A percentile compares a stretch with the other conserved stretches of the same genome.
Conservation (phyloP, 2,329 filamentous ascomycete genomes). For the Aphanocladium album region DNA sequence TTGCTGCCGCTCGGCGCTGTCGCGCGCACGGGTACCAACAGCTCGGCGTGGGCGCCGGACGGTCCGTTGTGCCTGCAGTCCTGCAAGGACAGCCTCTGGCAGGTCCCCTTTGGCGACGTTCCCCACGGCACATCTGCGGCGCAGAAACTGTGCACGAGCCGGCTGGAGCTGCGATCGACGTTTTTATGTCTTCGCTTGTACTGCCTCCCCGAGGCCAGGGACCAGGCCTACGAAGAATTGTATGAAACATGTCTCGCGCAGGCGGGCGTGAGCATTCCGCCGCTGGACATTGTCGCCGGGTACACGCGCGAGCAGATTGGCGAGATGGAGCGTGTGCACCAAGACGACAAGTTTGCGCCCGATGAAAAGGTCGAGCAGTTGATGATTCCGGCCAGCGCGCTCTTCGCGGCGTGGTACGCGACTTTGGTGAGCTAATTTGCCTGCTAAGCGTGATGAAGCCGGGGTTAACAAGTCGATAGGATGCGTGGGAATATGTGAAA, state of each 20-base stretch:
- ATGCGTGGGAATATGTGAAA: conserved; percentile 30
- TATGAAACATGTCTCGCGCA: conserved; percentile 31
- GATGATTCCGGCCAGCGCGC: conserved; percentile 29
- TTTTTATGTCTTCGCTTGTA: conserved; percentile 34
- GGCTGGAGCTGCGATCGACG: conserved; percentile 25
- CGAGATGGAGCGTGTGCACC: conserved; percentile 24
- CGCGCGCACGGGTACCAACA: background rate
- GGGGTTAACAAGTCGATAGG: conserved; percentile 19
- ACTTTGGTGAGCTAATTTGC: conserved; percentile 29
- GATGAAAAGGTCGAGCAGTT: conserved; percentile 22
- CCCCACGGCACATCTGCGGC: conserved; percentile 22
- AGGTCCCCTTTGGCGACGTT: conserved; percentile 29
- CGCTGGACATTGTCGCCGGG: conserved; percentile 27
- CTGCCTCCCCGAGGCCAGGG: conserved; percentile 25
- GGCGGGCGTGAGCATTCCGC: conserved; percentile 25
- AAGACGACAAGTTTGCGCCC: conserved; percentile 20
- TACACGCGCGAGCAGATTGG: conserved; percentile 31
- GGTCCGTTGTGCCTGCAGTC: conserved; percentile 26
- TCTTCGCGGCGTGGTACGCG: conserved; percentile 31
- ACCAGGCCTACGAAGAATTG: conserved; percentile 21
- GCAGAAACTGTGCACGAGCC: conserved; percentile 26
- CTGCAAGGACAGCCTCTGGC: conserved; percentile 25
- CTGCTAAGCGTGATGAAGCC: background rate
- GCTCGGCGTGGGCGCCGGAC: conserved; percentile 1
- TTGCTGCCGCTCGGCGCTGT: background rate